Base-by-base conservation (phyloP, 2,329 filamentous ascomycete species). In the Fusarium sp. region DNA sequence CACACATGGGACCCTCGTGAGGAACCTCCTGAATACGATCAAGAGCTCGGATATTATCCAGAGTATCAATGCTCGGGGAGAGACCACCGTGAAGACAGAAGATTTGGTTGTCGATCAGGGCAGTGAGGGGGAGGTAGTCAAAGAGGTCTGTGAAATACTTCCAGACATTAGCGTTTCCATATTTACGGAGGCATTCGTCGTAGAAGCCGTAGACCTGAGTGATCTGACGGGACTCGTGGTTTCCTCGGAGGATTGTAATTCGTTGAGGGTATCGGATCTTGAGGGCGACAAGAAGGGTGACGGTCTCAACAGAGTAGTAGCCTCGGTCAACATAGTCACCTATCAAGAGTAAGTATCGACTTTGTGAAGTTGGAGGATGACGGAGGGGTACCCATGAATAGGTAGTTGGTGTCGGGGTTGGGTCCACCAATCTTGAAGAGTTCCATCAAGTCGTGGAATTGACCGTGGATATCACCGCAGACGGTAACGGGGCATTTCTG, bases 201-300 rank as follows among this genome's bases (percentile, higher is more conserved):
- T 99, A 99, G 86, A 99, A 99, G 70, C 96, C 96, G 81, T 99
- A 99, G 65, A 99, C 96, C 83, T 98, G 95, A 48, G 96, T 99
- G 82, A 99, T 99, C 84, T 99, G 96, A 77, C 96, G 92, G 72
- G 95, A 98, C 85, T 99, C 96, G 88, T 99, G 96, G 85, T 99
- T 99, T 80, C 96, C 96, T 80, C 96, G 95, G 75, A 99, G 92
- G 81, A 99, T 97, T 77, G 96, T 98, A 84, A 99, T 98, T 84
- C 96, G 93, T 83, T 95, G 91, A 69, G 96, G 96, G 84, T 98
- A 98, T 86, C 96, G 92, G 81, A 98, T 97, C 88, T 98, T 99
- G 81, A 98, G 91, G 72, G 93, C 94, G 78, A 98, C 94, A 77
- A 99, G 91, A 64, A 99, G 90, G 20, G 95, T 97, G 75, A 99